Percentiles rank a stretch among this genome's conserved stretches.
Evolutionary conservation across 306 rosid genomes (phyloP).

Genomic region (Carpinus viminea): DNA sequence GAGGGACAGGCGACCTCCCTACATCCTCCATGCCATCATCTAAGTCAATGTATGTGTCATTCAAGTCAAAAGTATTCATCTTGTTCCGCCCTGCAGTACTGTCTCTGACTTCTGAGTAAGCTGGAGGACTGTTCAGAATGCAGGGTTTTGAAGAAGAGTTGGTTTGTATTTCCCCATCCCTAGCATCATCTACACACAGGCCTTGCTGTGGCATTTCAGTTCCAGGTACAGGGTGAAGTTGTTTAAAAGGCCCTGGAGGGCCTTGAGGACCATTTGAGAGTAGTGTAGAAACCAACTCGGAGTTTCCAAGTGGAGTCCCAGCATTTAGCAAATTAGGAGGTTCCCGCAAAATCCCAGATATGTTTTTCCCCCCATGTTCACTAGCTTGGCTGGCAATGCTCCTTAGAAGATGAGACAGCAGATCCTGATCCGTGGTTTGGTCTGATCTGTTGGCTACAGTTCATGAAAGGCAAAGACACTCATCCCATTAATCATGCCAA

Average conservation of each 20-base stretch:
- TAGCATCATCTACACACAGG: conserved; percentile 43
- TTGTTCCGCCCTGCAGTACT: conserved; percentile 58
- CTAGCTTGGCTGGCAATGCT: conserved; percentile 60
- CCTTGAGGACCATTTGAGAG: conserved; percentile 59
- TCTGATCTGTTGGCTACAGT: conserved; percentile 68
- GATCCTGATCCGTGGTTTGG: conserved; percentile 74
- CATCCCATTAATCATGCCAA: conserved; percentile 17
- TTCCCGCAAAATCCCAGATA: conserved; percentile 56
- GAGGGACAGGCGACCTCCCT: conserved; percentile 57
- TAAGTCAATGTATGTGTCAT: conserved; percentile 74
- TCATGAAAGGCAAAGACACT: conserved; percentile 32
- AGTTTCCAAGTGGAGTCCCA: conserved; percentile 50
- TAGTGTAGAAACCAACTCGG: conserved; percentile 50
- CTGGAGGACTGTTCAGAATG: conserved; percentile 58
- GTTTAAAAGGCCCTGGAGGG: conserved; percentile 48
- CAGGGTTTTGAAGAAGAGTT: conserved; percentile 48
- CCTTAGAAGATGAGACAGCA: conserved; percentile 70
- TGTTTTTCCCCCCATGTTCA: conserved; percentile 47
- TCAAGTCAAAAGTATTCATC: conserved; percentile 74
- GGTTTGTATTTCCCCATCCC: conserved; percentile 44
- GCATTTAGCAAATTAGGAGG: conserved; percentile 54
- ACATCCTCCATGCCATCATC: conserved; percentile 74
- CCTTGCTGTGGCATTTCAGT: conserved; percentile 45
- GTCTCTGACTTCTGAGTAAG: conserved; percentile 65
- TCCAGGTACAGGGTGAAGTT: conserved; percentile 32